Conservation (phyloP, 179 eudicot species). For the Vitellaria paradoxa region DNA sequence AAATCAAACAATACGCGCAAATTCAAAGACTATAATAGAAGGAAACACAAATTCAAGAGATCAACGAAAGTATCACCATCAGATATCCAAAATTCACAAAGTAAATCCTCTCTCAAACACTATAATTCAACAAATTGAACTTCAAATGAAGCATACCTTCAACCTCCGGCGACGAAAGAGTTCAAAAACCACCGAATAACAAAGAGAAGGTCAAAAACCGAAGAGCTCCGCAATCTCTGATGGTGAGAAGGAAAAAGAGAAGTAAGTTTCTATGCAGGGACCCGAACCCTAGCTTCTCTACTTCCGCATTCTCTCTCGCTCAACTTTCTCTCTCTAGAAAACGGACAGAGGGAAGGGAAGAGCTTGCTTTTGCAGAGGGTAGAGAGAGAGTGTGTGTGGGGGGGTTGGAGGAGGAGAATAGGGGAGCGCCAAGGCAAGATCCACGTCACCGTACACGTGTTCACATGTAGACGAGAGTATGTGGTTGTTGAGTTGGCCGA, state of each 20-base stretch:
- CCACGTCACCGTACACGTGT: conserved; percentile 91
- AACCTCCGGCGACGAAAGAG: neutral
- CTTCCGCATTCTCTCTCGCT: conserved; percentile 25
- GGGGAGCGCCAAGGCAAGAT: conserved; percentile 45
- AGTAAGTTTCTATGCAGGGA: neutral
- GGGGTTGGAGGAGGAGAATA: neutral
- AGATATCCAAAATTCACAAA: conserved; percentile 3
- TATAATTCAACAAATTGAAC: conserved; percentile 5
- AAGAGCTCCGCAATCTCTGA: conserved; percentile 8
- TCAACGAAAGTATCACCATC: neutral
- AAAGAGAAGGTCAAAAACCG: neutral
- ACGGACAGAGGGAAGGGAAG: conserved; percentile 3
- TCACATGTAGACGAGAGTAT: conserved; percentile 17
- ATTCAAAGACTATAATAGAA: neutral
- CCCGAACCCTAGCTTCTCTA: neutral
- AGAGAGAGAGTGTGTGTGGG: conserved; percentile 19
- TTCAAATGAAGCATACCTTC: conserved; percentile 8
- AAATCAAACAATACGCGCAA: neutral
- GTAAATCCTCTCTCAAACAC: neutral
- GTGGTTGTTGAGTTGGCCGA: conserved; percentile 30
- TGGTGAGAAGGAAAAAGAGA: neutral
- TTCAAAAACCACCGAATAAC: neutral
- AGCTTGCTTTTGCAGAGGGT: conserved; percentile 7
- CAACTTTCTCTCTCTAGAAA: conserved; percentile 18
- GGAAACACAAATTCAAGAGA: conserved; percentile 2